Evolutionary conservation across 257 asterid species (phyloP).

Genomic region (Jaltomata sinuosa): DNA sequence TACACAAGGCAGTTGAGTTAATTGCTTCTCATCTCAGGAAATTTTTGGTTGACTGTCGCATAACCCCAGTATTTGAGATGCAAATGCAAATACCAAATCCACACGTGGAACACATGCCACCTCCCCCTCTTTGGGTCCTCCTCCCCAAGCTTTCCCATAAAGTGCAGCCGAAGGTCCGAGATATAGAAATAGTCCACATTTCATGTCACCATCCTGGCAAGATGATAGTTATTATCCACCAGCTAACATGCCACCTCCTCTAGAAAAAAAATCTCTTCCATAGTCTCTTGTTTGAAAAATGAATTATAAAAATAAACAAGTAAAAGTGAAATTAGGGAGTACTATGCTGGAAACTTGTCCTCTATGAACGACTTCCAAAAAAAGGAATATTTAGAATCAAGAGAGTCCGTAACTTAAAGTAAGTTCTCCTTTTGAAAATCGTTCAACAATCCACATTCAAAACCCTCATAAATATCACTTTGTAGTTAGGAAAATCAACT

Average conservation of each 20-base stretch:
- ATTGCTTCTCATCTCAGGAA: constrained; percentile 77
- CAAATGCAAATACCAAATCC: constrained; percentile 65
- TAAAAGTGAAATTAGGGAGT: too few relatives aligned
- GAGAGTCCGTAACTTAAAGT: too few relatives aligned
- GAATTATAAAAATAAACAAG: too few relatives aligned
- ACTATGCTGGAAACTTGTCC: too few relatives aligned
- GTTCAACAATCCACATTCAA: too few relatives aligned
- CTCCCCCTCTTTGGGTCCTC: constrained; percentile 74
- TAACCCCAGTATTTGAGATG: constrained; percentile 58
- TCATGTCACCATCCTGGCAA: constrained; percentile 65
- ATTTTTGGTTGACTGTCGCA: constrained; percentile 81
- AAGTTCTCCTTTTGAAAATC: too few relatives aligned
- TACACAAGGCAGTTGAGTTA: constrained; percentile 74
- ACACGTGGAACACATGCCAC: constrained; percentile 65
- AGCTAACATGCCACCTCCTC: constrained; percentile 48
- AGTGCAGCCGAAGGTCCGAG: constrained; percentile 49
- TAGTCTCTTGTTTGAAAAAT: too few relatives aligned
- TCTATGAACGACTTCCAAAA: too few relatives aligned
- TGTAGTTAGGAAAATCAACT: too few relatives aligned
- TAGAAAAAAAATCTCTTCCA: constrained; percentile 69
- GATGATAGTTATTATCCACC: constrained; percentile 63
- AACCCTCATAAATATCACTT: too few relatives aligned
- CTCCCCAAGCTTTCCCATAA: constrained; percentile 63
- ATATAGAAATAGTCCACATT: constrained; percentile 58
- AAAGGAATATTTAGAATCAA: too few relatives aligned